These are phyloP conservation scores for Phaeosphaeriaceae sp. DNA, from an alignment of 2,329 filamentous ascomycete species.

Conservation along the genomic window DNA sequence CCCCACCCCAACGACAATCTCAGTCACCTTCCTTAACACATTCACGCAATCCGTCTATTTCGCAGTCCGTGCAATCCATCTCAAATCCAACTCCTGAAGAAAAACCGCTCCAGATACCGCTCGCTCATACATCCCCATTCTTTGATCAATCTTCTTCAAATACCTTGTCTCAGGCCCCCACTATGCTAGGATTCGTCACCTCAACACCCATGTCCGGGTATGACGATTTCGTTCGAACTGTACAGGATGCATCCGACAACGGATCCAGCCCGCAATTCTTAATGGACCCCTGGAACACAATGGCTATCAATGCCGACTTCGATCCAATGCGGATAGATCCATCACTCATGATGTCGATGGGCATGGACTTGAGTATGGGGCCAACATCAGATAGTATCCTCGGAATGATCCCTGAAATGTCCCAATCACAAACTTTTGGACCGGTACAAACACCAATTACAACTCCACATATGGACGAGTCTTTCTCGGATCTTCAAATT, in stretches of 20 bases:
- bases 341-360: constrained; percentile 54
- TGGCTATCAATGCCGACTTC: constrained; percentile 54
- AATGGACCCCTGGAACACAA: constrained; percentile 56
- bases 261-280: constrained; percentile 55
- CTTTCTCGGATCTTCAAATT: constrained; percentile 56
- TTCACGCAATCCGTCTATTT: constrained; percentile 41
- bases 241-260: constrained; percentile 50
- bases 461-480: constrained; percentile 55
- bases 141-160: constrained; percentile 51
- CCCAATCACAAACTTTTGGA: constrained; percentile 44
- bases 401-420: constrained; percentile 54
- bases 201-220: constrained; percentile 55
- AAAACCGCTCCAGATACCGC: constrained; percentile 33
- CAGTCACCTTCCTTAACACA: constrained; percentile 39
- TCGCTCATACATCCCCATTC: constrained; percentile 46
- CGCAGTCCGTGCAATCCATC: constrained; percentile 38
- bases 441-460: constrained; percentile 55
- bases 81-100: constrained; percentile 43
- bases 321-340: constrained; percentile 54
- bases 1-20: constrained; percentile 38
- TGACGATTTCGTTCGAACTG: constrained; percentile 52
- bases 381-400: constrained; percentile 50
- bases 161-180: constrained; percentile 34
- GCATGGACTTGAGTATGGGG: constrained; percentile 53
- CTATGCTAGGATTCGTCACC: constrained; percentile 46